Conservation (phyloP, 768 basidiomycete genomes). For the Termitomyces sp. region DNA sequence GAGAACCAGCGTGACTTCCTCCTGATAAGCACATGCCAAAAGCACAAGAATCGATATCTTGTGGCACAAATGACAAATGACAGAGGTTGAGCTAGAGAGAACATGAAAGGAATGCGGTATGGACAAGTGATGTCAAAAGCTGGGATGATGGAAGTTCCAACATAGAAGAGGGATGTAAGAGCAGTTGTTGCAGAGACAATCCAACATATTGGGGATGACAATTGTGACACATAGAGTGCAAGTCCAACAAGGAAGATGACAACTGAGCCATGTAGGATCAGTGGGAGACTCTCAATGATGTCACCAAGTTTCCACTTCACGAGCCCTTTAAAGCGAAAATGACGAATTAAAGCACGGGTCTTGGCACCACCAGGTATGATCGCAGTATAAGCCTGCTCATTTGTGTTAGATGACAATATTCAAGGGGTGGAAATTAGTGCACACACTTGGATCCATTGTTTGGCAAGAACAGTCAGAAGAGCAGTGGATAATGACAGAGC, state of each 20-base stretch:
- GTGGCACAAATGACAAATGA: no score
- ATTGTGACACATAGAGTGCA: not conserved
- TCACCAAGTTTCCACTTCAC: not conserved
- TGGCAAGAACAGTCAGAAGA: not conserved
- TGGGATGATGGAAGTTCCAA: not conserved
- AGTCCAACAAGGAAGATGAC: not conserved
- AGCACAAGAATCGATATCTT: not conserved
- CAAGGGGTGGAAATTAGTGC: no score
- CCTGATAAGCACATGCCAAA: not conserved
- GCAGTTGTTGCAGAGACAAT: not conserved
- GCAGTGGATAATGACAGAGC: not conserved
- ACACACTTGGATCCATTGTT: not conserved
- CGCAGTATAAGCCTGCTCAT: not conserved
- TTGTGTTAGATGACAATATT: no score
- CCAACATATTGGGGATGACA: not conserved
- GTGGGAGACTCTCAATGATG: not conserved
- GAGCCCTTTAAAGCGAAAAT: not conserved
- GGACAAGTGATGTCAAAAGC: not conserved
- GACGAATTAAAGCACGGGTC: not conserved
- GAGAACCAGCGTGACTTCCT: no score
- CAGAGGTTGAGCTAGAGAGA: not conserved
- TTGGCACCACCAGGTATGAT: not conserved
- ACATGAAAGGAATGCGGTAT: not conserved
- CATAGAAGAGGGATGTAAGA: not conserved
- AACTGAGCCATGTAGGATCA: not conserved